Evolutionary conservation across 768 basidiomycete genomes (phyloP).

Genomic region (Russula virescens): DNA sequence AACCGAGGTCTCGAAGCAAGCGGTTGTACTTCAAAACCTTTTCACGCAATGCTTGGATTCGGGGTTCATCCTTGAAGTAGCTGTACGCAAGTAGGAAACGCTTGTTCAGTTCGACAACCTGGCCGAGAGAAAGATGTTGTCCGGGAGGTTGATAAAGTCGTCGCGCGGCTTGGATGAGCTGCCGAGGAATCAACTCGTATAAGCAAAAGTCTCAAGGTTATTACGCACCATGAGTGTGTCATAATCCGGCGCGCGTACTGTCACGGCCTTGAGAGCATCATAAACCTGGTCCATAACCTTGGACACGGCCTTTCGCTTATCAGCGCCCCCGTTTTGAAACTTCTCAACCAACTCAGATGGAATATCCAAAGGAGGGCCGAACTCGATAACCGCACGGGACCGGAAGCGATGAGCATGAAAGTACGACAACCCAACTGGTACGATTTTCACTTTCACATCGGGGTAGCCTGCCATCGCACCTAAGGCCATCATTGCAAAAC

Average conservation of each 20-base stretch:
- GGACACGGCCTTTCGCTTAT: constrained; percentile 86
- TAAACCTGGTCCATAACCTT: constrained; percentile 88
- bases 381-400: constrained; percentile 95
- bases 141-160: constrained; percentile 91
- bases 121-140: constrained; percentile 87
- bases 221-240: constrained; percentile 89
- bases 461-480: constrained; percentile 95
- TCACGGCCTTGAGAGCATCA: constrained; percentile 91
- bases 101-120: constrained; percentile 91
- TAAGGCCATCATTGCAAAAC: constrained; percentile 95
- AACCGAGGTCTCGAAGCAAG: constrained; percentile 76
- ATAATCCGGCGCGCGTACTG: constrained; percentile 91
- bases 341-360: constrained; percentile 77
- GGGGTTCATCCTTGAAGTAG: constrained; percentile 87
- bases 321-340: constrained; percentile 83
- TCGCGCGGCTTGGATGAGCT: constrained; percentile 94
- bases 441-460: constrained; percentile 82
- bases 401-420: constrained; percentile 64
- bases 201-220: neutral
- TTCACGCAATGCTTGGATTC: constrained; percentile 68
- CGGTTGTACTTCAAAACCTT: constrained; percentile 90
- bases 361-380: constrained; percentile 85
- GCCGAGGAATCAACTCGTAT: neutral
- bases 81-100: constrained; percentile 89
- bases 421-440: constrained; percentile 45